Evolutionary conservation across 2,329 filamentous ascomycete genomes (phyloP), one percentile per base, ranked within the genome.

Genomic region (Venturia pyrina): DNA sequence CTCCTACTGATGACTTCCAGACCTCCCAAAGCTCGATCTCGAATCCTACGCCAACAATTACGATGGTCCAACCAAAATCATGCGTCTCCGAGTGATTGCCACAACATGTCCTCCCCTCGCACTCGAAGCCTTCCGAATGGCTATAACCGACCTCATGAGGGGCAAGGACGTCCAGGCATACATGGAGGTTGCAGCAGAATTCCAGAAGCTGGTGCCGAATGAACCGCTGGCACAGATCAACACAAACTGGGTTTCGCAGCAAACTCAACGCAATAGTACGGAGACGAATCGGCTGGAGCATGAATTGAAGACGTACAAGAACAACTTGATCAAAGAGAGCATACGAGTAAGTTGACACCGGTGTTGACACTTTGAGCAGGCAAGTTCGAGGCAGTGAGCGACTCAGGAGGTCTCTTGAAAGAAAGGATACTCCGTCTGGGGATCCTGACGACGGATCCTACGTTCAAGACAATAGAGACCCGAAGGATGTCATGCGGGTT

Each of bases 271-370:
- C 63, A 90, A 93, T 71, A 85, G 85, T 70, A 78, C 80, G 1
- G 89, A 96, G 75, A 88, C 88, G 0, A 81, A 86, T 65, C 85
- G 89, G n/a, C 81, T 98, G 65, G 91, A 97, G 73, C 80, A 84
- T 19, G 91, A 98, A 76, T 81, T 99, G 24, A 93, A 92, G 75
- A 89, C 88, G 1, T 98, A 98, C 77, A 96, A 95, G 78, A 96
- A 97, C 74, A 99, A 98, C 72, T 79, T 98, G 56, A 92, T 99
- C 71, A 96, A 97, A 75, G 95, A 99, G 78, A 97, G 92, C 78
- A 96, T 98, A 72, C 80, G 93, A 59, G 53, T 59, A 37, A 59
- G 53, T 59, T 59, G 46, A 50, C 46, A 50, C 13, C 15, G 10
- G 4, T 17, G 13, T 43, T 17, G 41, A 43, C 41, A 17, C 41